phyloP scores from a whole-genome alignment of 768 basidiomycete species.

The Boletus sp. region DNA sequence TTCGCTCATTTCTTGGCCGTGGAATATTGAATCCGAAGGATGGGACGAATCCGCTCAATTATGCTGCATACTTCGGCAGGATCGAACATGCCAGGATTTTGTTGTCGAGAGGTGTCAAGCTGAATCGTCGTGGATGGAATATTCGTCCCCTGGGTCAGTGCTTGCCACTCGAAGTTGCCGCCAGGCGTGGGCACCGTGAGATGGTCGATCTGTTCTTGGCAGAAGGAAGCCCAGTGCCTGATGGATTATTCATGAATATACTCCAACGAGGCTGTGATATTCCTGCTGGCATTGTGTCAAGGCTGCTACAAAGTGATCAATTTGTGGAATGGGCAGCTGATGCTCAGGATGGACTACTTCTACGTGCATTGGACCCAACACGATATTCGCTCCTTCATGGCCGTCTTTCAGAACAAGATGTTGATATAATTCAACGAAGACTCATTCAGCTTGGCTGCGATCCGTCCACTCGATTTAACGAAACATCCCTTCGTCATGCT shows the following conservation, averaged over 20 bases:
- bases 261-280: not conserved
- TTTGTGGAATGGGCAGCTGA: constrained; percentile 9
- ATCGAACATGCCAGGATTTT: not conserved
- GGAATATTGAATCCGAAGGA: not conserved
- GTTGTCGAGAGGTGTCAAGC: not conserved
- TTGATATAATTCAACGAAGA: not conserved
- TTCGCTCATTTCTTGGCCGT: not conserved
- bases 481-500: not conserved
- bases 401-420: not conserved
- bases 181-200: fast-evolving
- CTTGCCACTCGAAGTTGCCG: not conserved
- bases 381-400: not conserved
- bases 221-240: not conserved
- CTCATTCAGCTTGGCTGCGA: constrained; percentile 5
- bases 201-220: not conserved
- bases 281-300: not conserved
- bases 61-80: not conserved
- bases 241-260: not conserved
- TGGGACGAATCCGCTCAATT: constrained; percentile 2
- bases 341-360: not conserved
- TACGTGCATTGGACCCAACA: not conserved
- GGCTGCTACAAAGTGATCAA: constrained; percentile 1
- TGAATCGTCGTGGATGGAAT: not conserved
- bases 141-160: not conserved
- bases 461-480: not conserved